These are phyloP conservation scores for Thalassiosira pacifica DNA, from an alignment of 352 stramenopile genomes.

Conservation along the genomic window DNA sequence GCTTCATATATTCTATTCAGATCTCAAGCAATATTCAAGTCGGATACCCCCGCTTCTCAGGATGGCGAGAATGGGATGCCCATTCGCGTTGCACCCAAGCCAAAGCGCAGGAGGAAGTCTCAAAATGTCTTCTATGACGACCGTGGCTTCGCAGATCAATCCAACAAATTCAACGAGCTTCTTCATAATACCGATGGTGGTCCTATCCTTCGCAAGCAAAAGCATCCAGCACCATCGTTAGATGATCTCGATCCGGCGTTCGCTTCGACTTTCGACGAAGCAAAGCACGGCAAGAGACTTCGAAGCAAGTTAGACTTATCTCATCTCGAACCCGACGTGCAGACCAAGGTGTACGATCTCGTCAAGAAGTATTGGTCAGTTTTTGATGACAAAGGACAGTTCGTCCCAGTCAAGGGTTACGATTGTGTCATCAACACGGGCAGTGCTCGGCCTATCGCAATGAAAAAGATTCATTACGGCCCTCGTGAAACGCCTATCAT, in stretches of 20 bases:
- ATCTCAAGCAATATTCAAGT: no score
- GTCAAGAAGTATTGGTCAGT: constrained; percentile 57
- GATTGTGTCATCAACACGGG: constrained; percentile 58
- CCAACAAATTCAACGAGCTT: constrained; percentile 8
- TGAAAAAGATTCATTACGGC: constrained; percentile 44
- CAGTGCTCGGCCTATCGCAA: constrained; percentile 18
- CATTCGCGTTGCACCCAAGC: no score
- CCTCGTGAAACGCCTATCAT: constrained; percentile 41
- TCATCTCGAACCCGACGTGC: no score
- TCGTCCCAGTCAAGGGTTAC: constrained; percentile 42
- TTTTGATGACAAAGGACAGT: constrained; percentile 29
- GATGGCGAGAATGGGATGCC: no score
- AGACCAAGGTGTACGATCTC: no score
- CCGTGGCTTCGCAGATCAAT: constrained; percentile 34
- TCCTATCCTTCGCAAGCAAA: constrained; percentile 31
- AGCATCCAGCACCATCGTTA: constrained; percentile 13
- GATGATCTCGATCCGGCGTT: constrained; percentile 31
- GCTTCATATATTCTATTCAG: no score
- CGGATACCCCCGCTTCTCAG: no score
- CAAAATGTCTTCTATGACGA: constrained; percentile 51
- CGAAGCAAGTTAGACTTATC: not conserved
- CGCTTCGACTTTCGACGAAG: constrained; percentile 21
- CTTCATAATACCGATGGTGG: constrained; percentile 12
- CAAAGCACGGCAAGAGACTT: constrained; percentile 1
- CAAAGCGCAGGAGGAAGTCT: no score